phyloP scores from a whole-genome alignment of 805 yeast species.

The Yamadazyma tumulicola region DNA sequence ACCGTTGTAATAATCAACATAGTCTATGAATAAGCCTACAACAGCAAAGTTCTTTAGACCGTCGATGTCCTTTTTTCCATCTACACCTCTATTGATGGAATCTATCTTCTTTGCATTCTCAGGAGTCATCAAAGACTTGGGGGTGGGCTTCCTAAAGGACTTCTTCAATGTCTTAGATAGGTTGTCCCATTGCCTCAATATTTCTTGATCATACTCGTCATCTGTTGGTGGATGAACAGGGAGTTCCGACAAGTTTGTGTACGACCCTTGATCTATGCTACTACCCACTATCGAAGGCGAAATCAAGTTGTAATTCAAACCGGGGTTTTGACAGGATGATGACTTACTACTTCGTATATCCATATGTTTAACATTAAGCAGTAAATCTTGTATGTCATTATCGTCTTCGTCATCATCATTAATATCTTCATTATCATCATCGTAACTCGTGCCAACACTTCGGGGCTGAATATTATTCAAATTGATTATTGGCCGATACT shows the following conservation, averaged over 20 bases:
- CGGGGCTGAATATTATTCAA: slow-evolving; percentile 28
- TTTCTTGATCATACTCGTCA: slow-evolving; percentile 68
- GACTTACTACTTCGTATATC: too few relatives aligned
- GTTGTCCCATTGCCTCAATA: slow-evolving; percentile 57
- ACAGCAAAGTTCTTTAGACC: slow-evolving; percentile 66
- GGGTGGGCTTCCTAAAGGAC: slow-evolving; percentile 69
- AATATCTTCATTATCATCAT: slow-evolving; percentile 6
- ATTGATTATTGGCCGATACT: slow-evolving; percentile 29
- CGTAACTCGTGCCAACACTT: slow-evolving; percentile 10
- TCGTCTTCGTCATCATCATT: slow-evolving; percentile 4
- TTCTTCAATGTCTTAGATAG: slow-evolving; percentile 59
- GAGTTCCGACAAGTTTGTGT: slow-evolving; percentile 25
- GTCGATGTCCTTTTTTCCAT: slow-evolving; percentile 65
- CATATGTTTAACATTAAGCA: not conserved
- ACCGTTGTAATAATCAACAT: slow-evolving; percentile 65
- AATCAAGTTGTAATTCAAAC: slow-evolving; percentile 24
- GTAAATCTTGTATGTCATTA: slow-evolving; percentile 1
- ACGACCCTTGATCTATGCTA: slow-evolving; percentile 19
- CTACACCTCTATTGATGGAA: slow-evolving; percentile 76
- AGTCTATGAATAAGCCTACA: slow-evolving; percentile 63
- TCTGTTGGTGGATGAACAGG: slow-evolving; percentile 44
- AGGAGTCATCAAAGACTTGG: slow-evolving; percentile 56
- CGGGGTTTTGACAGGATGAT: slow-evolving; percentile 10
- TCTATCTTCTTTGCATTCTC: slow-evolving; percentile 59
- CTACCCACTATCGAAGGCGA: slow-evolving; percentile 15